Conservation (phyloP, 208 protist genomes). For the Tritrichomonas musculus region DNA sequence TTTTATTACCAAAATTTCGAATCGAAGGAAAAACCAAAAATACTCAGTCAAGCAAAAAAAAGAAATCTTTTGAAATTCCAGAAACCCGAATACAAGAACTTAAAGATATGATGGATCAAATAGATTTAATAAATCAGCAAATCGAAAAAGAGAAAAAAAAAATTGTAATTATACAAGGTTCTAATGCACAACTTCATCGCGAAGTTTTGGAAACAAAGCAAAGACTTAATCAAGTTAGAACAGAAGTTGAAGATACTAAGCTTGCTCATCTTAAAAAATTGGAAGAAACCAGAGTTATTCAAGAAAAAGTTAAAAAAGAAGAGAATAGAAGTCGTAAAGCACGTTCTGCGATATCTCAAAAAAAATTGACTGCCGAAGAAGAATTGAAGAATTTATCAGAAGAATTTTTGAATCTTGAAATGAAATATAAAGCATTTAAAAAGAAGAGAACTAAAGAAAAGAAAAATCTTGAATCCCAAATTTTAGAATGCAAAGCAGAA, state of each 20-base stretch:
- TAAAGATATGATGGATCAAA: neutral
- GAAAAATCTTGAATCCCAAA: neutral
- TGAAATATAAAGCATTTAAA: neutral
- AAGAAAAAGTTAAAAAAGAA: neutral
- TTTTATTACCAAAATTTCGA: neutral
- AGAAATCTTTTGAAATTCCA: neutral
- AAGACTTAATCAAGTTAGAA: neutral
- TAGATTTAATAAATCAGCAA: neutral
- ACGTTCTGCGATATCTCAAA: neutral
- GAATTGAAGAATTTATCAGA: neutral
- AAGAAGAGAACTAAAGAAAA: neutral
- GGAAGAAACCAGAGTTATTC: neutral
- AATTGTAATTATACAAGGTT: neutral
- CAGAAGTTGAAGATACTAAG: neutral
- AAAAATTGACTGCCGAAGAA: neutral
- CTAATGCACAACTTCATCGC: neutral
- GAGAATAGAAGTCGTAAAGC: neutral
- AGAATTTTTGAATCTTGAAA: neutral
- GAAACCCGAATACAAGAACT: neutral
- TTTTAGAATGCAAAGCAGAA: neutral
- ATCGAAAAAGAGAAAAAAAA: neutral
- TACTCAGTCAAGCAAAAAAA: neutral
- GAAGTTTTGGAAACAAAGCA: neutral
- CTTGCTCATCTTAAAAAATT: neutral
- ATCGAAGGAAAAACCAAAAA: neutral